phyloP scores from a whole-genome alignment of 257 asterid species.

The Solanum megistacrolobum region DNA sequence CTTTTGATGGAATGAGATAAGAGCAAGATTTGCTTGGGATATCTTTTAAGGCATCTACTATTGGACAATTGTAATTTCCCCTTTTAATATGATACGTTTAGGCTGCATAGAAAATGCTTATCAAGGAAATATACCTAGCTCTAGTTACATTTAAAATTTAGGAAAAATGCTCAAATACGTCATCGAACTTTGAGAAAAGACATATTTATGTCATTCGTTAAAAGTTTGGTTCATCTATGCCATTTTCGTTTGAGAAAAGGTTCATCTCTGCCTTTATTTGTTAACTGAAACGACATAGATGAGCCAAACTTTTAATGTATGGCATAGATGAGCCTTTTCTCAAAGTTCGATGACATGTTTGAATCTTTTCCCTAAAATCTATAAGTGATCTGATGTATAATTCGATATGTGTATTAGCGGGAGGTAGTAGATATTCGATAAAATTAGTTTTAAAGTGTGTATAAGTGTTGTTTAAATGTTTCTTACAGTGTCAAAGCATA shows the following conservation, averaged over 20 bases:
- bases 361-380: too few species aligned
- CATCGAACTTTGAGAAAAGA: too few species aligned
- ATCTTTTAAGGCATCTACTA: neutral
- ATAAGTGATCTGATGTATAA: too few species aligned
- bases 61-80: neutral
- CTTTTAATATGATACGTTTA: neutral
- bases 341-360: too few species aligned
- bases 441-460: too few species aligned
- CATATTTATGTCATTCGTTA: too few species aligned
- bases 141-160: neutral
- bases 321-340: too few species aligned
- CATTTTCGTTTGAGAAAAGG: neutral
- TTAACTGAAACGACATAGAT: neutral
- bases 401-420: too few species aligned
- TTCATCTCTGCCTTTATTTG: neutral
- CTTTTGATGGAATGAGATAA: neutral
- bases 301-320: too few species aligned
- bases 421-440: too few species aligned
- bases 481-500: neutral
- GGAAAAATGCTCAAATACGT: too few species aligned
- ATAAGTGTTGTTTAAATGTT: neutral
- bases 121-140: neutral
- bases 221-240: neutral
- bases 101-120: neutral
- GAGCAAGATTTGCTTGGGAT: neutral